Base-by-base conservation (phyloP, 1,139 yeast species). In the Yamadazyma triangularis region DNA sequence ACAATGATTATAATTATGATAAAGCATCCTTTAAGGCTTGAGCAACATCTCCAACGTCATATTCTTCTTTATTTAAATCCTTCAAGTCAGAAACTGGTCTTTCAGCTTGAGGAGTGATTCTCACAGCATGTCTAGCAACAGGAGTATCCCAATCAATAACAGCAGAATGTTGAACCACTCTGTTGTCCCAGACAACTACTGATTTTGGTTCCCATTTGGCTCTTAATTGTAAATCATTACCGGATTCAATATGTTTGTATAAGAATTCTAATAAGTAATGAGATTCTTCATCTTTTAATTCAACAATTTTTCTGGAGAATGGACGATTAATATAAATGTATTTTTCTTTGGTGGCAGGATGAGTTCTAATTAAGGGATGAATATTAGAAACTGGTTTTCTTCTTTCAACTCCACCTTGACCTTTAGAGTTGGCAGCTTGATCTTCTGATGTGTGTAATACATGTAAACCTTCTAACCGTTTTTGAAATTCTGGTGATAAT, bases 111-210 rank as follows among this genome's bases (percentile, higher is more conserved):
- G 83, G 76, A 5, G 88, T 79, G 36, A 80, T 73, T 53, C 91
- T 68, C 44, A 78, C 75, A 4, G 83, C 85, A 23, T 81, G 88
- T 56, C 91, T 70, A 24, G 73, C 58, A 30, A 71, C 65, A 13
- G 70, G 71, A n/a, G 41, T 33, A 21, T 50, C 55, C 79, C 81
- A 78, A 53, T 80, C 87, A 33, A 73, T 60, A 26, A 75, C 60
- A 4, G 88, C 87, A 15, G 79, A 59, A 51, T 81, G 88, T 26
- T 70, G 57, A 20, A 76, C 73, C 45, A 79, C 61, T 54, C 88
- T 68, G 57, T 80, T 80, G 47, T 81, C 88, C 84, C 87, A 82
- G 14, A 79, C 56, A 15, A 78, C 86, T 20, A 82, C 80, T 4
- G 86, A 76, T 31, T 51, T 53, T 18, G 66, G 62, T 42, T 60